Percentiles rank a stretch among this genome's conserved stretches.
Evolutionary conservation across 257 asterid species (phyloP).

Genomic region (Anisodus tanguticus): DNA sequence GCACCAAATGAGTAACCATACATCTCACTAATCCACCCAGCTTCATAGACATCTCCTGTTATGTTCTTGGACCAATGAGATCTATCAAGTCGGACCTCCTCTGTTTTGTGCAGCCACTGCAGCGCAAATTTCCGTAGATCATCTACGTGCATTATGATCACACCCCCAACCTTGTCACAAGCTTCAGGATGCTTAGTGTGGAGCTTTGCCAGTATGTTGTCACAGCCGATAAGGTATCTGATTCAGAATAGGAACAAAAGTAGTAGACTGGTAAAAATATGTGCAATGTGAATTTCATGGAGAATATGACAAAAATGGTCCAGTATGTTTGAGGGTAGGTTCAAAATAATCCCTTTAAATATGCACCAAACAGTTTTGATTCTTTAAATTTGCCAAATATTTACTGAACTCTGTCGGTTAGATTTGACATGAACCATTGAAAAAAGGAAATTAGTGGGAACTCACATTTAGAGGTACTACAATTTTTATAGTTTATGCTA

Average conservation of each 20-base stretch:
- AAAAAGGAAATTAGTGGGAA: no score
- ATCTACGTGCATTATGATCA: slow-evolving; percentile 79
- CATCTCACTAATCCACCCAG: slow-evolving; percentile 99
- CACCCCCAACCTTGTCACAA: slow-evolving; percentile 97
- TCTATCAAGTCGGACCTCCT: slow-evolving; percentile 88
- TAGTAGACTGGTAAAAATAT: not conserved
- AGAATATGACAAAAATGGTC: no score
- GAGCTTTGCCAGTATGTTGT: slow-evolving; percentile 84
- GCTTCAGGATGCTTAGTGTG: slow-evolving; percentile 88
- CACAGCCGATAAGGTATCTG: slow-evolving; percentile 96
- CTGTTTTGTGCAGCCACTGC: slow-evolving; percentile 94
- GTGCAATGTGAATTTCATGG: not conserved
- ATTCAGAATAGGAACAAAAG: slow-evolving; percentile 22
- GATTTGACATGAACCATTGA: no score
- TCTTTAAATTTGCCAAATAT: no score
- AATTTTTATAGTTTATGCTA: no score
- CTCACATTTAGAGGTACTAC: no score
- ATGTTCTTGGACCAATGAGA: slow-evolving; percentile 85
- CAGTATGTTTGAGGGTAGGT: no score
- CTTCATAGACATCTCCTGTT: slow-evolving; percentile 90
- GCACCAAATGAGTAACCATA: slow-evolving; percentile 99
- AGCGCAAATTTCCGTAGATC: slow-evolving; percentile 81
- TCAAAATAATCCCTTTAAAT: no score
- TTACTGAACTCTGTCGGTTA: no score
- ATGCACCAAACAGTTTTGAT: no score